phyloP scores from a whole-genome alignment of 1,139 yeast species.

The Suhomyces maxii region DNA sequence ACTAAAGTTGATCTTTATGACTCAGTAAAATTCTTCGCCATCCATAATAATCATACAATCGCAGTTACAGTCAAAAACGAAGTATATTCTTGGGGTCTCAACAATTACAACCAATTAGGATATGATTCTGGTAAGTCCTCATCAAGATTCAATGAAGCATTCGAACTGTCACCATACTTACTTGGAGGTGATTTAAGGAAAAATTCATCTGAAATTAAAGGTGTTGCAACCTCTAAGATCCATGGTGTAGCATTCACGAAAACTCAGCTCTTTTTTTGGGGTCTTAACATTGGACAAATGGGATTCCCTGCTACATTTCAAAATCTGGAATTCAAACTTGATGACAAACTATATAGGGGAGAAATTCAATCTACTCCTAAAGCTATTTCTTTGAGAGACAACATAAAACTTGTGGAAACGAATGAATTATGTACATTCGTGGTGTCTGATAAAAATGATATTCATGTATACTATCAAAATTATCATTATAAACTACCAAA shows the following conservation, averaged over 20 bases:
- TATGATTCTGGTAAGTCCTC: conserved; percentile 30
- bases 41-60: conserved; percentile 69
- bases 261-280: conserved; percentile 67
- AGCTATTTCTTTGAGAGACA: conserved; percentile 45
- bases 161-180: conserved; percentile 48
- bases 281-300: conserved; percentile 84
- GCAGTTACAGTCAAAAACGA: conserved; percentile 51
- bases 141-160: conserved; percentile 29
- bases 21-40: conserved; percentile 36
- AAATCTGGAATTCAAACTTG: conserved; percentile 28
- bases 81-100: conserved; percentile 79
- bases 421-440: conserved; percentile 74
- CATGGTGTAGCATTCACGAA: conserved; percentile 68
- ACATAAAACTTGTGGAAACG: conserved; percentile 59
- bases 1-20: conserved; percentile 34
- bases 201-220: conserved; percentile 33
- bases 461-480: conserved; percentile 62
- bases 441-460: conserved; percentile 56
- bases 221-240: conserved; percentile 67
- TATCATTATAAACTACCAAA: conserved; percentile 53
- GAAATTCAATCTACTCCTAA: conserved; percentile 43
- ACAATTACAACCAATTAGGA: conserved; percentile 67
- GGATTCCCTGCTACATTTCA: conserved; percentile 43
- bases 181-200: conserved; percentile 52
- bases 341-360: conserved; percentile 35